These are phyloP conservation scores for Curvularia spicifera DNA, from an alignment of 2,329 filamentous ascomycete genomes.

Conservation along the genomic window DNA sequence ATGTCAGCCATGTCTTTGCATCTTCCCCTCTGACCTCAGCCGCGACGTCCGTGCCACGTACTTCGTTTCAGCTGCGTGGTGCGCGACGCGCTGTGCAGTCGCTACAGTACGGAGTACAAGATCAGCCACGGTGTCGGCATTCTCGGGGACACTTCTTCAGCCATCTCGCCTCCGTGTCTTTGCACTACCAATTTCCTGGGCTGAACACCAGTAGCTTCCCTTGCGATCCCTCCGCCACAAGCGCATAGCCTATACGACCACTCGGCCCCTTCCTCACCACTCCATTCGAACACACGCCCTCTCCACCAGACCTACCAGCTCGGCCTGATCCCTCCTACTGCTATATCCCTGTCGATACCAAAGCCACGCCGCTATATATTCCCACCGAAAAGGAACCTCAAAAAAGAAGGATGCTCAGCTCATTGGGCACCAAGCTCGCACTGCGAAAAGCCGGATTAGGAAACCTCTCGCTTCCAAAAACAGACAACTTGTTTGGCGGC, in stretches of 20 bases:
- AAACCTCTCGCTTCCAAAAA: conserved; percentile 55
- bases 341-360: background rate
- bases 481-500: conserved; percentile 27
- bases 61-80: conserved; percentile 34
- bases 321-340: background rate
- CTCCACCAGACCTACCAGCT: background rate
- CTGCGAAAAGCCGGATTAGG: conserved; percentile 64
- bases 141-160: conserved; percentile 8
- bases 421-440: conserved; percentile 64
- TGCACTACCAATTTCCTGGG: background rate
- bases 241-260: conserved; percentile 4
- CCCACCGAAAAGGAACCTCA: background rate
- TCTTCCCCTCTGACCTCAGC: conserved; percentile 9
- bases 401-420: conserved; percentile 59
- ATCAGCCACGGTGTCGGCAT: conserved; percentile 27
- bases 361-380: conserved; percentile 3
- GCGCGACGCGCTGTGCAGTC: conserved; percentile 26
- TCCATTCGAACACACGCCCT: background rate
- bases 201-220: conserved; percentile 1
- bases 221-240: background rate
- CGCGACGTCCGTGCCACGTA: conserved; percentile 35
- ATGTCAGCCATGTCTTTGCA: conserved; percentile 7
- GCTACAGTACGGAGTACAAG: conserved; percentile 26
- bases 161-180: conserved; percentile 8
- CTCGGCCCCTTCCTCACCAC: conserved; percentile 1